Evolutionary conservation across 2,329 filamentous ascomycete genomes (phyloP), one percentile per base, ranked within the genome.

Genomic region (Colletotrichum neosansevieriae): DNA sequence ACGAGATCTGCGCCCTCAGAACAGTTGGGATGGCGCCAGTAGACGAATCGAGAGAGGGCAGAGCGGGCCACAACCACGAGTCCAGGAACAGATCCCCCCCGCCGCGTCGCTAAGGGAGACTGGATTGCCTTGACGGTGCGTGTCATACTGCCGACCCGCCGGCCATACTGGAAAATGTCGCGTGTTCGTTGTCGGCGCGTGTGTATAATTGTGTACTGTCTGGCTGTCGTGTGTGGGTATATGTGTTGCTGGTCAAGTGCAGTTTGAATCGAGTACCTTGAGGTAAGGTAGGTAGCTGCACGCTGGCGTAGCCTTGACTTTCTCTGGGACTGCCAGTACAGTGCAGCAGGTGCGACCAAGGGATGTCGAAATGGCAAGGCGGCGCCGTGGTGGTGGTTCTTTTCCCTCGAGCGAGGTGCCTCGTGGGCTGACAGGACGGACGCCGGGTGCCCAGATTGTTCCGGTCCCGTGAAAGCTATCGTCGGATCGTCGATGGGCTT

Each of bases 71-170:
- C 61, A 59, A 56, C 65, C 40, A 34, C 65, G 47, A 59, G 61
- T 21, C 45, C 61, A 68, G 47, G 1, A 10, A 2, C 7, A 50
- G 65, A 59, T 68, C 65, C 65, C 54, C 54, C 65, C 54, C 65
- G 59, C 59, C 38, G 54, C 42, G 62, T 68, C 65, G 60, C 65
- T 68, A 58, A 51, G 57, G 40, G 42, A 65, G 47, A 54, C 60
- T 68, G 53, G 19, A 59, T 19, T 44, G 40, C 42, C 42, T 58
- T 54, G 34, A 65, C 17, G 54, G 47, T 42, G 65, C 61, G 61
- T 15, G 54, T 68, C 65, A 65, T 68, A 54, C 65, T 68, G 61
- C 24, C 60, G 61, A 68, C 65, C 65, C 61, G 60, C 54, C 61
- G 65, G 65, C 65, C 65, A 65, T 68, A 19, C 53, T 63, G 54